Evolutionary conservation across 768 basidiomycete species (phyloP).

Genomic region (Kondoa subrosea): DNA sequence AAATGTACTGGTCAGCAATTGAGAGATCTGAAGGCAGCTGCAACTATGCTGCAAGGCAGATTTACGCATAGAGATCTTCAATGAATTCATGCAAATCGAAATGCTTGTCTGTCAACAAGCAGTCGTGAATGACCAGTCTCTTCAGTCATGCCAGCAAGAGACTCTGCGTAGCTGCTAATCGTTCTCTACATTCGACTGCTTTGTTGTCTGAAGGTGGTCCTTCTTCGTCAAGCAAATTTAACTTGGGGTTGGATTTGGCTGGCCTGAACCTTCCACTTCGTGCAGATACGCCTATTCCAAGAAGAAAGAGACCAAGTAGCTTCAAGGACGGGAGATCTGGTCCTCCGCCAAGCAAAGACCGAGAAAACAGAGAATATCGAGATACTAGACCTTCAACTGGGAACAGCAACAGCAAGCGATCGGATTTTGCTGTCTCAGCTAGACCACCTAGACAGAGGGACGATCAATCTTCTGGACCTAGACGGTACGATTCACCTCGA

Average conservation of each 20-base stretch:
- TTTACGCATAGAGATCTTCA: slow-evolving; percentile 19
- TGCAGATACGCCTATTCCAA: too few relatives aligned
- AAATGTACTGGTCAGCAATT: slow-evolving; percentile 19
- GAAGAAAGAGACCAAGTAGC: too few relatives aligned
- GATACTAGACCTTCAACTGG: background rate
- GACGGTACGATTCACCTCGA: too few relatives aligned
- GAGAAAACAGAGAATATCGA: background rate
- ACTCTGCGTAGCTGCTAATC: background rate
- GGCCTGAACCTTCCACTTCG: too few relatives aligned
- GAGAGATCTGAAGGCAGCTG: slow-evolving; percentile 22
- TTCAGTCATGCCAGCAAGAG: background rate
- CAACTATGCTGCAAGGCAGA: slow-evolving; percentile 26
- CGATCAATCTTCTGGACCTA: too few relatives aligned
- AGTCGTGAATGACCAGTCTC: background rate
- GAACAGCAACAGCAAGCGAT: background rate
- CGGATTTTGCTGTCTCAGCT: too few relatives aligned
- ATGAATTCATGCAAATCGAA: background rate
- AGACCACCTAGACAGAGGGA: too few relatives aligned
- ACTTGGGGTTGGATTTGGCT: too few relatives aligned
- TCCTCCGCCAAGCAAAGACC: background rate
- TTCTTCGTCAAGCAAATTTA: too few relatives aligned
- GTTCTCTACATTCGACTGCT: background rate
- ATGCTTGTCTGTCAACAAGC: background rate
- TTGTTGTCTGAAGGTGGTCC: background rate
- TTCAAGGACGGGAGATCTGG: background rate